Evolutionary conservation across 1,139 yeast genomes (phyloP).

Genomic region (Geotrichum carabidarum): DNA sequence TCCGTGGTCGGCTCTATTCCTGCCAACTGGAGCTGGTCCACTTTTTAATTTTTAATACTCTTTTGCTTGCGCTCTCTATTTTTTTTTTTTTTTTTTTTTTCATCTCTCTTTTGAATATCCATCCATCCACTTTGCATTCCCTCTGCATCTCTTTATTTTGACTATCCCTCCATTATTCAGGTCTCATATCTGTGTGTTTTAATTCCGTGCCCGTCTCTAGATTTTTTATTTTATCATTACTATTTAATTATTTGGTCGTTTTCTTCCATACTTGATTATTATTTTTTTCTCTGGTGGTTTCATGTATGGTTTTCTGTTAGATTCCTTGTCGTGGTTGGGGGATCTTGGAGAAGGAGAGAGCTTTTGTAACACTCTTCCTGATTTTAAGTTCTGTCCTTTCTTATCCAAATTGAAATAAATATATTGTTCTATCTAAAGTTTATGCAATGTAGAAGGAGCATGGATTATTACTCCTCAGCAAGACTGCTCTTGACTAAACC

Average conservation of each 20-base stretch:
- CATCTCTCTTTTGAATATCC: neutral
- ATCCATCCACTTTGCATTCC: neutral
- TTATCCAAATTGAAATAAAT: neutral
- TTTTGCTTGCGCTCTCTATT: neutral
- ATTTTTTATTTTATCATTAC: conserved; percentile 2
- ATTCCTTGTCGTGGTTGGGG: too few species aligned
- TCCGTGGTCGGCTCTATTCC: conserved; percentile 35
- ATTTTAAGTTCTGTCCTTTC: neutral
- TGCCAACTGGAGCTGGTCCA: conserved; percentile 45
- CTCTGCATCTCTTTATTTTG: neutral
- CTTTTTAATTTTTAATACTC: conserved; percentile 31
- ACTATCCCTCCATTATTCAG: too few species aligned
- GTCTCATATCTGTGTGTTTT: too few species aligned
- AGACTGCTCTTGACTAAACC: conserved; percentile 9
- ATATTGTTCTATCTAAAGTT: neutral
- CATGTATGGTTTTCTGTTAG: too few species aligned
- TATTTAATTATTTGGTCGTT: too few species aligned
- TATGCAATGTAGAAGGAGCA: neutral
- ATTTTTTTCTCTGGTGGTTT: too few species aligned
- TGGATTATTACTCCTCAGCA: neutral
- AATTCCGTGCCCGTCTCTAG: neutral
- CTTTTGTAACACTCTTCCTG: neutral
- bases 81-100: neutral
- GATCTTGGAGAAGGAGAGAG: too few species aligned
- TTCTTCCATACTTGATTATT: too few species aligned